Evolutionary conservation across 169 alveolate species (phyloP).

Genomic region (Cryptosporidium meleagridis): DNA sequence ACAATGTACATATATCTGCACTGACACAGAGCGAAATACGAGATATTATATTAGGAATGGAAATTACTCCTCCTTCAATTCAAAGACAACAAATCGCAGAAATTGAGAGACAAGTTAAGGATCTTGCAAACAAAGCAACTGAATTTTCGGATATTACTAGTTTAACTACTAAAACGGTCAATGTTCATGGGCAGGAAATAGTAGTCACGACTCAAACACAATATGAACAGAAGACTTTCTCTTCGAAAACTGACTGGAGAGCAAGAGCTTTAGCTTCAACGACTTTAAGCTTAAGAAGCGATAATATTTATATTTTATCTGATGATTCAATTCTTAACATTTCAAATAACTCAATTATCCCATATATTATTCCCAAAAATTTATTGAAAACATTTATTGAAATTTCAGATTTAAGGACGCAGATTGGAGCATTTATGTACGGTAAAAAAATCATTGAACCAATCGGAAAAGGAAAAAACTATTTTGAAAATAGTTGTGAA

Average conservation of each 20-base stretch:
- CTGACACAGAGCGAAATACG: constrained; percentile 99
- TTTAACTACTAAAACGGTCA: constrained; percentile 94
- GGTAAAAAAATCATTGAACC: constrained; percentile 86
- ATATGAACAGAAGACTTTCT: constrained; percentile 96
- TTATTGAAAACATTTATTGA: constrained; percentile 95
- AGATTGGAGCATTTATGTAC: constrained; percentile 96
- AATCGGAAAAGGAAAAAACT: not conserved
- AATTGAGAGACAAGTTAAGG: constrained; percentile 90
- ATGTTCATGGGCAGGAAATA: constrained; percentile 97
- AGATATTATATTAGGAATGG: constrained; percentile 99
- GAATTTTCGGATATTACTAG: constrained; percentile 85
- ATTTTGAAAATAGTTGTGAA: constrained; percentile 37
- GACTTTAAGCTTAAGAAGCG: constrained; percentile 95
- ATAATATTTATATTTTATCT: constrained; percentile 95
- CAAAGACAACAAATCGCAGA: constrained; percentile 96
- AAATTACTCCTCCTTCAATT: constrained; percentile 97
- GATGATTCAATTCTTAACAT: constrained; percentile 80
- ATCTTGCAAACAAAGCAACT: constrained; percentile 77
- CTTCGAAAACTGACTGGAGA: constrained; percentile 99
- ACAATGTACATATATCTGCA: constrained; percentile 97
- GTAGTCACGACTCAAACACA: constrained; percentile 97
- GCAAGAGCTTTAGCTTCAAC: constrained; percentile 98
- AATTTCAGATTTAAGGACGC: constrained; percentile 97
- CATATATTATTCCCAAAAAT: constrained; percentile 97
- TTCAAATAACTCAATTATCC: constrained; percentile 86